Evolutionary conservation across 1,284 basidiomycete genomes (phyloP).

Genomic region (Calocybe gambosa): DNA sequence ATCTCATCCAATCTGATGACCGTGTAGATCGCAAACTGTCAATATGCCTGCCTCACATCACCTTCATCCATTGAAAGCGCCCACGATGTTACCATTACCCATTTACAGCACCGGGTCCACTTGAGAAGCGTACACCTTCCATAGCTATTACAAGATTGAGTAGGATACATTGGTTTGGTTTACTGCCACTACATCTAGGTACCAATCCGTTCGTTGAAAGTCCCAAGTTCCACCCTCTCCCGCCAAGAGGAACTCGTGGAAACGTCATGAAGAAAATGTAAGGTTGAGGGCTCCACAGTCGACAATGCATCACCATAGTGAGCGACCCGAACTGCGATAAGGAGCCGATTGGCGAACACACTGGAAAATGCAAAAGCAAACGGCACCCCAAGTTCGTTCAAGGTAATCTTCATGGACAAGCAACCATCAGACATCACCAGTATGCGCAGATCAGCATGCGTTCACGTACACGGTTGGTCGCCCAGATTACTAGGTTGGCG

Average conservation of each 20-base stretch:
- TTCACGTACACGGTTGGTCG: constrained; percentile 13
- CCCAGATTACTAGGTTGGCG: constrained; percentile 17
- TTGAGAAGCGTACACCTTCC: no score
- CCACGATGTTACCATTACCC: no score
- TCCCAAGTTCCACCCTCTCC: constrained; percentile 13
- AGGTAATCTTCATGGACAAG: background rate
- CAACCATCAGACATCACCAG: background rate
- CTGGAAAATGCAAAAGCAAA: background rate
- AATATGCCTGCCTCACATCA: no score
- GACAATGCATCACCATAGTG: background rate
- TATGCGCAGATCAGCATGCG: background rate
- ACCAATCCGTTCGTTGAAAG: constrained; percentile 14
- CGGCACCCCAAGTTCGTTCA: background rate
- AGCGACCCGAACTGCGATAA: background rate
- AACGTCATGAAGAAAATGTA: constrained; percentile 5
- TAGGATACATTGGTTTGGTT: no score
- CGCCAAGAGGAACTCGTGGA: background rate
- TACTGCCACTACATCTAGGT: background rate
- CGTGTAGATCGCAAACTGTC: no score
- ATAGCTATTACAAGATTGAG: no score
- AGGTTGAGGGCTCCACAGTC: constrained; percentile 1
- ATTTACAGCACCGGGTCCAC: no score
- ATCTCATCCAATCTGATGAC: background rate
- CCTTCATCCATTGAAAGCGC: no score
- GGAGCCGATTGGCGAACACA: background rate